These are phyloP conservation scores for Macrotyloma uniflorum DNA, from an alignment of 306 rosid genomes.

Conservation along the genomic window DNA sequence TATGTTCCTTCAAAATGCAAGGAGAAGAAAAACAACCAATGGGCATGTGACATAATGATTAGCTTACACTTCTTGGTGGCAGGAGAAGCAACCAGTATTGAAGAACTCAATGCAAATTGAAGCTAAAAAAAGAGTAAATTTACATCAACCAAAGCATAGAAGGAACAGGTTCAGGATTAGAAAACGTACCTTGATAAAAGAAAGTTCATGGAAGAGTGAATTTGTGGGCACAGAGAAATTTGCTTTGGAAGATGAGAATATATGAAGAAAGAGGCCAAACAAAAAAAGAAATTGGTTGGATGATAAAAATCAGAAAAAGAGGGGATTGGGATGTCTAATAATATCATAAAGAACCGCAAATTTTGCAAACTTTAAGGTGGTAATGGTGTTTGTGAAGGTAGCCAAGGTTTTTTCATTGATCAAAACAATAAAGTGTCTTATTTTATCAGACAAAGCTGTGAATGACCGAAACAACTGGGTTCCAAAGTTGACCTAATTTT, in stretches of 20 bases:
- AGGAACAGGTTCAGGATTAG: not conserved
- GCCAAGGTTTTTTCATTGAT: constrained; percentile 29
- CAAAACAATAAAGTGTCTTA: constrained; percentile 25
- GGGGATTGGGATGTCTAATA: constrained; percentile 24
- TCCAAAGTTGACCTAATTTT: constrained; percentile 41
- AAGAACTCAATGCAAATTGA: constrained; percentile 18
- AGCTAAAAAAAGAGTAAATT: constrained; percentile 34
- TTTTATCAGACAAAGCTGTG: constrained; percentile 23
- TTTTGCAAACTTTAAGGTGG: constrained; percentile 41
- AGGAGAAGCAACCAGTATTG: constrained; percentile 28
- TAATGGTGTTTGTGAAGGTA: constrained; percentile 22
- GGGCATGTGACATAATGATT: constrained; percentile 42
- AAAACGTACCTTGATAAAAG: constrained; percentile 67
- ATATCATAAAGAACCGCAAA: constrained; percentile 42
- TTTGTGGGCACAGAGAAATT: constrained; percentile 34
- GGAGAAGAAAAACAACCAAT: constrained; percentile 32
- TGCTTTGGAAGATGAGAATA: constrained; percentile 36
- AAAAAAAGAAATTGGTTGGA: constrained; percentile 27
- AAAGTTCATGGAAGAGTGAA: constrained; percentile 53
- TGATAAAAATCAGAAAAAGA: constrained; percentile 28
- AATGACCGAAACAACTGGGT: constrained; percentile 38
- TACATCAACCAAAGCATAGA: constrained; percentile 33
- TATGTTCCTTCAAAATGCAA: constrained; percentile 29
- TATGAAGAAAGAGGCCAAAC: constrained; percentile 37
- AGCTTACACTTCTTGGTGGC: not conserved